phyloP scores from a whole-genome alignment of 2,329 filamentous ascomycete genomes.

The Mycosphaerella sp. region DNA sequence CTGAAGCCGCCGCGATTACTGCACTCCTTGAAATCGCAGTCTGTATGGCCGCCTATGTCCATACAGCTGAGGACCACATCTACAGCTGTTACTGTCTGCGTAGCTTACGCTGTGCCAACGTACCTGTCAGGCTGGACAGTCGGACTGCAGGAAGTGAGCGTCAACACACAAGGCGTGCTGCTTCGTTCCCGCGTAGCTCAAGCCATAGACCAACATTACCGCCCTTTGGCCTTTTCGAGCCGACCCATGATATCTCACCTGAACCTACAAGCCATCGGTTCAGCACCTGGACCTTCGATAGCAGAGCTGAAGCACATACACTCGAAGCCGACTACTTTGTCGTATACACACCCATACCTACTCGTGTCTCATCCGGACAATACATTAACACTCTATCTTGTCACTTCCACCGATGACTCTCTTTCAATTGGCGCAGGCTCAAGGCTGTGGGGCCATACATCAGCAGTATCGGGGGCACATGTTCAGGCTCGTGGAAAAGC shows the following conservation, averaged over 20 bases:
- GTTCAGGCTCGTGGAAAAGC: slow-evolving; percentile 81
- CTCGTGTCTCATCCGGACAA: slow-evolving; percentile 81
- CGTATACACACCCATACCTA: slow-evolving; percentile 71
- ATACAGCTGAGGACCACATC: slow-evolving; percentile 69
- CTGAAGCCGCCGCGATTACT: slow-evolving; percentile 53
- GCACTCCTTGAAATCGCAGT: slow-evolving; percentile 74
- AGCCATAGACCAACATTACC: slow-evolving; percentile 46
- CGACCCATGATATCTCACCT: slow-evolving; percentile 29
- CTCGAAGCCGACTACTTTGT: slow-evolving; percentile 45
- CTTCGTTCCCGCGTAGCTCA: slow-evolving; percentile 47
- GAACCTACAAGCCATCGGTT: slow-evolving; percentile 12
- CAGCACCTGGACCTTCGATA: slow-evolving; percentile 9
- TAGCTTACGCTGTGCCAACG: slow-evolving; percentile 78
- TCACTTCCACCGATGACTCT: slow-evolving; percentile 61
- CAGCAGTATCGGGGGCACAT: slow-evolving; percentile 77
- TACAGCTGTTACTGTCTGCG: slow-evolving; percentile 65
- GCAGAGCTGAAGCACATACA: slow-evolving; percentile 31
- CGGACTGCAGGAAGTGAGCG: slow-evolving; percentile 81
- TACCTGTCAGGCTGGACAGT: slow-evolving; percentile 77
- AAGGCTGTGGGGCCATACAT: slow-evolving; percentile 86
- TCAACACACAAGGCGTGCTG: slow-evolving; percentile 48
- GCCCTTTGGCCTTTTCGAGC: slow-evolving; percentile 34
- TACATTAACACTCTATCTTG: slow-evolving; percentile 74
- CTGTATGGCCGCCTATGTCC: slow-evolving; percentile 69
- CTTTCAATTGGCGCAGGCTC: slow-evolving; percentile 67